A percentile compares a stretch with the other conserved stretches of the same genome.
Evolutionary conservation across 495 filamentous ascomycete species (phyloP).

Genomic region (Cercophora sp.): DNA sequence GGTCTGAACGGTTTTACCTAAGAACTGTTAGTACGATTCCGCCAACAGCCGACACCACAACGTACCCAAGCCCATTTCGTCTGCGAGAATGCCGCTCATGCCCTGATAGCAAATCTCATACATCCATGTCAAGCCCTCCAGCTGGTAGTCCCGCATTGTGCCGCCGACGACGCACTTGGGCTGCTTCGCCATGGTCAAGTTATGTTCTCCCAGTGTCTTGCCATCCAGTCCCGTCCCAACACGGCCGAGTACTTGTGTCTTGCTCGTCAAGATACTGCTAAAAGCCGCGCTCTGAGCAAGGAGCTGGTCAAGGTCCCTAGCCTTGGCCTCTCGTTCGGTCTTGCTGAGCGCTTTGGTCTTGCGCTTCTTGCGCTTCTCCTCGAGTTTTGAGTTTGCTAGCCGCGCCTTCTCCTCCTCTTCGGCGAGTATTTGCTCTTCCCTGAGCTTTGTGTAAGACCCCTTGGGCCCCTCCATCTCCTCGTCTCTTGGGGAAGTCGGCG

Average conservation of each 20-base stretch:
- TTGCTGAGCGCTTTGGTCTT: conserved; percentile 47
- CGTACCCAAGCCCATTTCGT: conserved; percentile 90
- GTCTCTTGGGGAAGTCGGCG: conserved; percentile 16
- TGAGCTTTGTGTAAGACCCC: conserved; percentile 33
- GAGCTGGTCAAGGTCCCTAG: conserved; percentile 47
- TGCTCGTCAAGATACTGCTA: conserved; percentile 51
- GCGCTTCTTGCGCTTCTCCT: conserved; percentile 44
- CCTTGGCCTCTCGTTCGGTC: conserved; percentile 49
- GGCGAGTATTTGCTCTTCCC: conserved; percentile 44
- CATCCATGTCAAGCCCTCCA: conserved; percentile 93
- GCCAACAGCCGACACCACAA: neutral
- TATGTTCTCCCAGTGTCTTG: conserved; percentile 66
- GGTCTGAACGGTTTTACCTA: conserved; percentile 83
- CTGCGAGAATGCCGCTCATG: conserved; percentile 89
- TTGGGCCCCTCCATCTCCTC: conserved; percentile 20
- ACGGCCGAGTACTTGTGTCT: conserved; percentile 51
- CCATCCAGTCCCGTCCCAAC: conserved; percentile 51
- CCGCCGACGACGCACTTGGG: conserved; percentile 81
- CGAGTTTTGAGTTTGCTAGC: conserved; percentile 43
- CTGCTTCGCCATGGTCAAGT: conserved; percentile 75
- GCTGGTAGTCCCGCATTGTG: conserved; percentile 87
- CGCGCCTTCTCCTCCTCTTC: conserved; percentile 52
- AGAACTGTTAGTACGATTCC: neutral
- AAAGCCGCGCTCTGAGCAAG: conserved; percentile 46
- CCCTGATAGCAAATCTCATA: conserved; percentile 79